Evolutionary conservation across 2,329 filamentous ascomycete species (phyloP), one percentile per base, ranked within the genome.

Genomic region (Raffaelea arxii): DNA sequence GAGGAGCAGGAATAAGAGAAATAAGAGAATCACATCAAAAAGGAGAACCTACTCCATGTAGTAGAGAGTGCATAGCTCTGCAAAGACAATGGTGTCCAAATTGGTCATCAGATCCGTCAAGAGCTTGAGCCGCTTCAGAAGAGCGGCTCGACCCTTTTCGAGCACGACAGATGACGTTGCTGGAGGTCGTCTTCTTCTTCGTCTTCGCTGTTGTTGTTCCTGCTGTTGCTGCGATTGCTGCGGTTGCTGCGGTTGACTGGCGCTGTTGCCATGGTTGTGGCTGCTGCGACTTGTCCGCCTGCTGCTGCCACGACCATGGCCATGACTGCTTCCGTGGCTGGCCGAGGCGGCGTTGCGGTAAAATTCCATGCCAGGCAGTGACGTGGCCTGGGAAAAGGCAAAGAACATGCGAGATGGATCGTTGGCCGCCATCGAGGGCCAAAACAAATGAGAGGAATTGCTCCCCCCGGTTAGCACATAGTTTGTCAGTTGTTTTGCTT

Each of bases 11-110:
- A 50, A 56, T 44, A 53, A 18, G n/a, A 35, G 19, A 23, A 41
- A 3, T 4, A 46, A 21, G 27, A 9, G 10, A 14, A 22, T n/a
- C n/a, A 19, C 11, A 23, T 19, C 21, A 35, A 16, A 16, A n/a
- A 41, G 30, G 36, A 9, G 45, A 30, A 59, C 74, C 47, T 68
- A 84, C 80, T 85, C 81, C 74, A 84, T 78, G 60, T 84, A 84
- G 59, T 85, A 85, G 54, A 84, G 55, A 38, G 74, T 70, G 56
- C 77, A 80, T 47, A 84, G 66, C 65, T 84, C 78, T 36, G 74
- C 75, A 59, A 80, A 81, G 42, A 82, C 73, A 40, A 83, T 57
- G 55, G 75, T 72, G 64, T 85, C 80, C 49, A 84, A 65, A 51
- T 71, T 77, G 56, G 69, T 68, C 54, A 80, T 73, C 50, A 84